These are phyloP conservation scores for Prunus mira DNA, from an alignment of 306 rosid species.

Conservation along the genomic window DNA sequence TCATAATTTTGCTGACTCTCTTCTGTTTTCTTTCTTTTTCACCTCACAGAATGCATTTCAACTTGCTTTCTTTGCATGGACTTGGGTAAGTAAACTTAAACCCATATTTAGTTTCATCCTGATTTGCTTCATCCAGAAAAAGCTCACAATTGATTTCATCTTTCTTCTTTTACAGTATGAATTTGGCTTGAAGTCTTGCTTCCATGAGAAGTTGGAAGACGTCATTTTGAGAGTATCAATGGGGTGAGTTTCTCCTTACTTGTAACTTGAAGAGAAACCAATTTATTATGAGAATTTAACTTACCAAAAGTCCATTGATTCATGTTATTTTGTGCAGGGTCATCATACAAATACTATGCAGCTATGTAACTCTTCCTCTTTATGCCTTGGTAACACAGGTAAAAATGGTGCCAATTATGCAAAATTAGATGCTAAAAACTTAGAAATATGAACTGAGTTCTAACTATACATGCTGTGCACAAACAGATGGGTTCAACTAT, in stretches of 20 bases:
- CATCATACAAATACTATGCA: conserved; percentile 67
- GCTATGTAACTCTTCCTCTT: conserved; percentile 89
- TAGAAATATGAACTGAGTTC: not conserved
- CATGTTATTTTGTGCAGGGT: conserved; percentile 38
- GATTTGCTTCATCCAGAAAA: not conserved
- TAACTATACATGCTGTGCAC: not conserved
- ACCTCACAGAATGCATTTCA: conserved; percentile 74
- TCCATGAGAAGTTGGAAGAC: conserved; percentile 49
- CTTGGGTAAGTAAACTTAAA: conserved; percentile 39
- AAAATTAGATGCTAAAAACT: not conserved
- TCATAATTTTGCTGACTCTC: not conserved
- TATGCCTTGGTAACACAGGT: conserved; percentile 91
- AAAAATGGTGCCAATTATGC: not conserved
- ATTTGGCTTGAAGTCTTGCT: conserved; percentile 63
- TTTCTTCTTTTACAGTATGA: conserved; percentile 41
- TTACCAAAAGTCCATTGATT: not conserved
- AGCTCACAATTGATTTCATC: not conserved
- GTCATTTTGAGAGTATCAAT: conserved; percentile 52
- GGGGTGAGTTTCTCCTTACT: conserved; percentile 48
- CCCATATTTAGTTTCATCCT: not conserved
- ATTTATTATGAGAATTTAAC: not conserved
- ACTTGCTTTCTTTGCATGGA: conserved; percentile 80
- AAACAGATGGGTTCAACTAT: conserved; percentile 80
- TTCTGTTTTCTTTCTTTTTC: not conserved
- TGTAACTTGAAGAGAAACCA: not conserved